A percentile compares a stretch with the other conserved stretches of the same genome.
Conservation (phyloP, 305 asterid genomes). For the Nicotiana rustica region DNA sequence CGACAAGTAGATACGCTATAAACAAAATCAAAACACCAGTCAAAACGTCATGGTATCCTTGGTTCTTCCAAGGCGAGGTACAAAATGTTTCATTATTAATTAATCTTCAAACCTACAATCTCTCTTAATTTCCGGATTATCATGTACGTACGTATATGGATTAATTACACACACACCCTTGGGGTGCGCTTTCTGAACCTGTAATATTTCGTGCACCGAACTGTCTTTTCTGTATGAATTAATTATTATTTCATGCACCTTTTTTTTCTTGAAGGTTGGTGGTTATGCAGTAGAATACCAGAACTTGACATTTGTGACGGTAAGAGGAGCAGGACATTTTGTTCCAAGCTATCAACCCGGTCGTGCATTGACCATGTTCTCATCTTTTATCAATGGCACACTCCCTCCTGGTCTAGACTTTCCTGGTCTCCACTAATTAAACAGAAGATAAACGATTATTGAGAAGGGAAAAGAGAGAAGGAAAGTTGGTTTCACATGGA, state of each 20-base stretch:
- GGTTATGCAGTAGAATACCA: conserved; percentile 74
- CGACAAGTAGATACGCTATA: conserved; percentile 61
- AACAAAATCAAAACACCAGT: conserved; percentile 53
- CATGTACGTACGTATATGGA: background rate
- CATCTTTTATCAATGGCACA: conserved; percentile 56
- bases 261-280: conserved; percentile 55
- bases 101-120: background rate
- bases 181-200: too few relatives aligned
- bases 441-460: conserved; percentile 3
- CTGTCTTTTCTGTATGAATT: too few relatives aligned
- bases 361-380: conserved; percentile 55
- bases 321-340: conserved; percentile 68
- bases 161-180: background rate
- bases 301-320: conserved; percentile 63
- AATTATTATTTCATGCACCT: background rate
- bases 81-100: background rate
- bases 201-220: too few relatives aligned
- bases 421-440: background rate
- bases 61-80: conserved; percentile 62
- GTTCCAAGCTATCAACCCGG: conserved; percentile 77
- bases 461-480: background rate
- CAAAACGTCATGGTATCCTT: conserved; percentile 69
- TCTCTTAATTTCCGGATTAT: background rate
- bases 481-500: background rate
- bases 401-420: conserved; percentile 46